Conservation (phyloP, 257 asterid genomes). For the Sherardia arvensis region DNA sequence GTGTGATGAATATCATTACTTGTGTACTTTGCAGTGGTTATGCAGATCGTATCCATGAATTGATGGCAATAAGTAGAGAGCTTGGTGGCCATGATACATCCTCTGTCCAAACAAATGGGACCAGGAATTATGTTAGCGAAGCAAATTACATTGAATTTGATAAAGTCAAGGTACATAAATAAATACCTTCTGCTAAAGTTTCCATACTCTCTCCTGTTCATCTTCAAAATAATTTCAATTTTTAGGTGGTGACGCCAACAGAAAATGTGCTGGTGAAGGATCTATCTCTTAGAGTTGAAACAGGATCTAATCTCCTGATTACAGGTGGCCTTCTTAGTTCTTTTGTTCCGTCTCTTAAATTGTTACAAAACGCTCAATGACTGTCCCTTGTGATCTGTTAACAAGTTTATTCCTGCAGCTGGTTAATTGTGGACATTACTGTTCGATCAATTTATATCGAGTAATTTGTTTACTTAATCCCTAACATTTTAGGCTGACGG, state of each 20-base stretch:
- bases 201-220: not conserved
- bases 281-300: constrained; percentile 74
- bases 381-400: constrained; percentile 4
- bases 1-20: constrained; percentile 5
- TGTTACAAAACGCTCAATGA: constrained; percentile 6
- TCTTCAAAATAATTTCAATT: constrained; percentile 17
- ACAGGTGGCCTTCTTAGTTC: constrained; percentile 69
- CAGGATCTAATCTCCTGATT: constrained; percentile 98
- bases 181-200: not conserved
- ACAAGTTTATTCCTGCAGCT: not conserved
- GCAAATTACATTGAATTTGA: constrained; percentile 94
- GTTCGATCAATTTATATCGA: not conserved
- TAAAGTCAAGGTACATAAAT: constrained; percentile 60
- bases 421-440: not conserved
- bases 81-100: constrained; percentile 60
- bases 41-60: constrained; percentile 98
- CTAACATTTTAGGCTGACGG: no score
- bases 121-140: constrained; percentile 80
- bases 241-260: constrained; percentile 97
- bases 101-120: constrained; percentile 63
- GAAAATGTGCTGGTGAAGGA: constrained; percentile 90
- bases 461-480: no score
- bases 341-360: constrained; percentile 1
- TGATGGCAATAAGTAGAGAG: constrained; percentile 79
- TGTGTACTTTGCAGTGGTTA: constrained; percentile 68